Evolutionary conservation across 2,329 filamentous ascomycete genomes (phyloP).

Genomic region (Thielaviopsis punctulata): DNA sequence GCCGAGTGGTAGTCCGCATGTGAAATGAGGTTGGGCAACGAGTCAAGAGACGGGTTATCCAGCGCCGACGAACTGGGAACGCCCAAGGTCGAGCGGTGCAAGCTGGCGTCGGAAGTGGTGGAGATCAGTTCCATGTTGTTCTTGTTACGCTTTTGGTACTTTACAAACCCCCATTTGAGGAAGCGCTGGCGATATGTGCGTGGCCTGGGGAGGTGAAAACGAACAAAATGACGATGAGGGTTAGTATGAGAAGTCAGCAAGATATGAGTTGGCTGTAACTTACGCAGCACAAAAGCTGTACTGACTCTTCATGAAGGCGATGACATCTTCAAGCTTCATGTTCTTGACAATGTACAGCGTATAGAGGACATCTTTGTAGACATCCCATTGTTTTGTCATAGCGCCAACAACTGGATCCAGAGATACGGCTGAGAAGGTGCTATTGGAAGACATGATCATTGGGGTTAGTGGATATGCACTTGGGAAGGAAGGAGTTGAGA

Average conservation of each 20-base stretch:
- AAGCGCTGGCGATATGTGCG: conserved; percentile 33
- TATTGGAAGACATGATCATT: neutral
- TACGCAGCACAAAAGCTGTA: conserved; percentile 27
- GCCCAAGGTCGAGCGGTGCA: too few species aligned
- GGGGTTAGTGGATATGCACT: too few species aligned
- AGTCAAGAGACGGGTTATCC: too few species aligned
- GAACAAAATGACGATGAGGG: neutral
- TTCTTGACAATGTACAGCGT: conserved; percentile 24
- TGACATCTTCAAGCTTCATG: conserved; percentile 25
- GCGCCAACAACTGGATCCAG: conserved; percentile 12
- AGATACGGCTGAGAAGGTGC: neutral
- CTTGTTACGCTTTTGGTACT: conserved; percentile 24
- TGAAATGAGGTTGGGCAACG: too few species aligned
- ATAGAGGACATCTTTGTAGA: conserved; percentile 21
- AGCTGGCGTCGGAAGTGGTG: too few species aligned
- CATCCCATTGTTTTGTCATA: conserved; percentile 30
- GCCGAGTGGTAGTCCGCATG: too few species aligned
- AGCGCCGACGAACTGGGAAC: too few species aligned
- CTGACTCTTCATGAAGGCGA: conserved; percentile 22
- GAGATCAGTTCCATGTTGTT: too few species aligned
- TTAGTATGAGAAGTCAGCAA: neutral
- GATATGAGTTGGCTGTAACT: too few species aligned
- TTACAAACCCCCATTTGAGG: conserved; percentile 27
- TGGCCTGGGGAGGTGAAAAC: conserved; percentile 16
- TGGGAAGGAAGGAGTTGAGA: too few species aligned